phyloP scores from a whole-genome alignment of 2,329 filamentous ascomycete genomes.

The Pseudonectria foliicola region DNA sequence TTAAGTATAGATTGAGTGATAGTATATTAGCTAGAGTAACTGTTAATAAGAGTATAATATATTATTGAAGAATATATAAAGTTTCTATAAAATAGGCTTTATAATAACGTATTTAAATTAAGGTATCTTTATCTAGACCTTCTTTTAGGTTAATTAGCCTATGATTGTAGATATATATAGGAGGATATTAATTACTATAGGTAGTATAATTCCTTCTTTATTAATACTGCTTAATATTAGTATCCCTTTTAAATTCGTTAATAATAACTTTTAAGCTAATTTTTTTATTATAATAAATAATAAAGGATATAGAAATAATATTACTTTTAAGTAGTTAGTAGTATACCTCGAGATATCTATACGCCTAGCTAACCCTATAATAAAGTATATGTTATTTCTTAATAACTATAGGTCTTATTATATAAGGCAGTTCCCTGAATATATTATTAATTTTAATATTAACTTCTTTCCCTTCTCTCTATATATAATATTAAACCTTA shows the following conservation, averaged over 20 bases:
- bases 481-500: constrained; percentile 1
- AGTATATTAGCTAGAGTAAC: no score
- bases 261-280: background rate
- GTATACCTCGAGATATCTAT: constrained; percentile 1
- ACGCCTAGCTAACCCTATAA: constrained; percentile 1
- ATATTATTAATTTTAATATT: constrained; percentile 2
- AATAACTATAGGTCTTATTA: constrained; percentile 1
- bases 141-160: background rate
- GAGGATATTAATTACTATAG: constrained; percentile 1
- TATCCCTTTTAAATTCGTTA: background rate
- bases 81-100: constrained; percentile 2
- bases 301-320: constrained; percentile 4
- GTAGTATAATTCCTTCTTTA: background rate
- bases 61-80: constrained; percentile 4
- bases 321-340: background rate
- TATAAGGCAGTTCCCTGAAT: background rate
- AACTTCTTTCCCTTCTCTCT: constrained; percentile 1
- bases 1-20: no score
- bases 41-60: no score
- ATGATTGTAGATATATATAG: background rate
- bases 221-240: background rate
- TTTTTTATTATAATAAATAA: constrained; percentile 1
- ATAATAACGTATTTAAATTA: constrained; percentile 1
- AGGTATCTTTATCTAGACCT: constrained; percentile 1
- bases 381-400: background rate